Evolutionary conservation across 345 rosid species (phyloP), one percentile per base, ranked within the genome.

Genomic region (Syzygium aromaticum): DNA sequence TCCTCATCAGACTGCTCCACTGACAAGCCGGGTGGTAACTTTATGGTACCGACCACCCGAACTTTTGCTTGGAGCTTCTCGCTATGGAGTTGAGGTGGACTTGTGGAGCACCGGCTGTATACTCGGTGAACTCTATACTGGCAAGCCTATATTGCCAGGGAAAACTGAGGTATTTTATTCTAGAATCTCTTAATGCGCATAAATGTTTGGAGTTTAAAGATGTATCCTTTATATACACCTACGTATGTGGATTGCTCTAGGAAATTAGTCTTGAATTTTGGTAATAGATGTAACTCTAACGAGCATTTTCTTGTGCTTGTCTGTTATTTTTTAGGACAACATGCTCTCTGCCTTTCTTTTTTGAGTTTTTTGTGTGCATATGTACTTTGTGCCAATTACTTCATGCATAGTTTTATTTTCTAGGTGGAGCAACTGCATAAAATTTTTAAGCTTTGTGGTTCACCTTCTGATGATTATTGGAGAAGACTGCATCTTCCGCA

Each of bases 21-120:
- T 96, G 94, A 98, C 99, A 27, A 96, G 98, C 89, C 98, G 99
- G 49, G 99, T 98, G 77, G 99, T 98, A 91, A 98, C 99, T 43
- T 98, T 98, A 57, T 98, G 99, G 99, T 98, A 98, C 92, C 91
- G 99, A 89, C 99, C 99, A 5, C 99, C 99, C 1, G 99, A 98
- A 91, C 99, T 98, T 88, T 93, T 98, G 40, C 98, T 98, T 83
- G 99, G 99, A 88, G 95, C 99, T 87, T 90, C 94, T 87, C 93
- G 88, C 83, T 98, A 98, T 87, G 96, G 96, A 85, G 95, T 94
- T 78, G 96, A 97, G 51, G 95, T 98, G 86, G 99, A 98, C 93
- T 89, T 98, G 85, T 98, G 99, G 99, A 98, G 99, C 86, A 88
- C 96, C 54, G 99, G 99, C 83, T 98, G 99, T 93, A 98, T 98